Evolutionary conservation across 2,329 filamentous ascomycete genomes (phyloP).

Genomic region (Trichoderma afroharzianum): DNA sequence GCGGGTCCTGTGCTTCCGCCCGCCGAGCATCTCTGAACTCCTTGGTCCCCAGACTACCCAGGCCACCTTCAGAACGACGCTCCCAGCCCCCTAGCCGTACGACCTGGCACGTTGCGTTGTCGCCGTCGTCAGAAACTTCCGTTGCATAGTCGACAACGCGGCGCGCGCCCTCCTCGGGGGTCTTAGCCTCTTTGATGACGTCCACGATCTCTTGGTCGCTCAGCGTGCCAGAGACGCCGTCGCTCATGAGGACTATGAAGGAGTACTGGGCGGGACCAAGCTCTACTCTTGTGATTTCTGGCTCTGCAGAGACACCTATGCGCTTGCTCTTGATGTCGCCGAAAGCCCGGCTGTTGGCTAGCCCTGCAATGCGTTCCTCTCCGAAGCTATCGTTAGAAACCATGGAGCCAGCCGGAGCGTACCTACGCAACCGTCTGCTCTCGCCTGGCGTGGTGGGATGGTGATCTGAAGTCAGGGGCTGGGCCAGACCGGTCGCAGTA

Average conservation of each 20-base stretch:
- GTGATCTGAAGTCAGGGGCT: slow-evolving; percentile 84
- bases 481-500: slow-evolving; percentile 73
- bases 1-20: slow-evolving; percentile 76
- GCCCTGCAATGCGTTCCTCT: slow-evolving; percentile 88
- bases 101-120: slow-evolving; percentile 67
- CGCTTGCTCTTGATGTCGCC: slow-evolving; percentile 90
- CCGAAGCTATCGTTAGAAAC: slow-evolving; percentile 90
- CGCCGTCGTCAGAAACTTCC: slow-evolving; percentile 67
- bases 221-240: slow-evolving; percentile 83
- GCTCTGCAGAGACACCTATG: slow-evolving; percentile 90
- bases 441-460: slow-evolving; percentile 87
- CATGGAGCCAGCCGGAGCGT: slow-evolving; percentile 70
- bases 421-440: slow-evolving; percentile 76
- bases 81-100: slow-evolving; percentile 68
- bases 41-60: slow-evolving; percentile 86
- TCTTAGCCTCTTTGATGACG: slow-evolving; percentile 87
- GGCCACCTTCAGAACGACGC: slow-evolving; percentile 73
- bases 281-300: slow-evolving; percentile 77
- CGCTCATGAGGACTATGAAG: slow-evolving; percentile 83
- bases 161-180: slow-evolving; percentile 78
- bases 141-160: slow-evolving; percentile 84
- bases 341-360: slow-evolving; percentile 92
- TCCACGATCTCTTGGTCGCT: slow-evolving; percentile 95
- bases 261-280: slow-evolving; percentile 79
- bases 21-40: slow-evolving; percentile 83